Evolutionary conservation across 2,329 filamentous ascomycete genomes (phyloP), one percentile per base, ranked within the genome.

Genomic region (Hymenoscyphus scutula): DNA sequence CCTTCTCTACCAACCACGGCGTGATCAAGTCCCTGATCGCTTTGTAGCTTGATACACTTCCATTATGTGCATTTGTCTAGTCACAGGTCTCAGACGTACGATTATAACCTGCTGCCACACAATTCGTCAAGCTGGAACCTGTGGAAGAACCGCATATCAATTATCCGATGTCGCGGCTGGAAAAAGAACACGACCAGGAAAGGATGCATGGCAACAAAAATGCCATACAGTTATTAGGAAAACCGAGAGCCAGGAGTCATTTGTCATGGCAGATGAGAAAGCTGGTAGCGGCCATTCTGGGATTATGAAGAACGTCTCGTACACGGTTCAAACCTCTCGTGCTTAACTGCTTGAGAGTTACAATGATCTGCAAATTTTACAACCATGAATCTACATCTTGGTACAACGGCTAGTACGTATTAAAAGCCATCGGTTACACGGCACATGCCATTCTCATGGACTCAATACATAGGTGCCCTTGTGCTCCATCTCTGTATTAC

Each of bases 41-140:
- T n/a, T n/a, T n/a, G n/a, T n/a, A n/a, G n/a, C n/a, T n/a, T n/a
- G n/a, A n/a, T n/a, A n/a, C n/a, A n/a, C n/a, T 6, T 30, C 55
- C 23, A 37, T 57, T 7, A 57, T 57, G 32, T 57, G 55, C 23
- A 29, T 57, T 11, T 57, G 55, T 7, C 30, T 57, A 7, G 55
- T 57, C n/a, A 57, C 55, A 19, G 55, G 55, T 25, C 55, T 57
- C 15, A n/a, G 55, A 25, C 55, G 55, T n/a, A 41, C 55, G n/a
- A 57, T 57, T 27, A 25, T 17, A 5, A 19, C 8, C 6, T 57
- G 55, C n/a, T 57, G 55, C 34, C 55, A 25, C 17, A 34, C n/a
- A 7, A 57, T 57, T 25, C 55, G 55, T 23, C 29, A 55, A 17
- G 41, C 32, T 2, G 13, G 19, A 19, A 34, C n/a, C 2, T 27